These are phyloP conservation scores for Quercus agrifolia DNA, from an alignment of 306 rosid species.

Conservation along the genomic window DNA sequence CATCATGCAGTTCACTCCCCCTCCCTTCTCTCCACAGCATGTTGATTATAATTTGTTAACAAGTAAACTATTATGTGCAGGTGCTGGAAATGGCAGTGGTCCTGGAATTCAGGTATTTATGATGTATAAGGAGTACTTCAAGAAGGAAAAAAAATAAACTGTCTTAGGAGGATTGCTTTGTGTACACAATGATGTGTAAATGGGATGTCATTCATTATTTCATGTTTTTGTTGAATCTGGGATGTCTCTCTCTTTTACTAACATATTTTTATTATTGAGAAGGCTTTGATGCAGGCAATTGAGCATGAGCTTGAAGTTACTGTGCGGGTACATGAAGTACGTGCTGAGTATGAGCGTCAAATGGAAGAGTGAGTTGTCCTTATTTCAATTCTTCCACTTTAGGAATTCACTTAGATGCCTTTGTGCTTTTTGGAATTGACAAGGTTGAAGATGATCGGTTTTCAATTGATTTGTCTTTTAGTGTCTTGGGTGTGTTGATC, in stretches of 20 bases:
- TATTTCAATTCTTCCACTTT: not conserved
- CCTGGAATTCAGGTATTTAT: conserved; percentile 77
- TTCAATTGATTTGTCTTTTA: not conserved
- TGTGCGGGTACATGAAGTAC: conserved; percentile 90
- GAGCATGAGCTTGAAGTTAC: conserved; percentile 96
- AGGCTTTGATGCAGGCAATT: conserved; percentile 89
- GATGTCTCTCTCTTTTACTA: conserved; percentile 2
- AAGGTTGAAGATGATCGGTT: not conserved
- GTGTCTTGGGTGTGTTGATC: not conserved
- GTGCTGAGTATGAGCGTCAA: conserved; percentile 84
- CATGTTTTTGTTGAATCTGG: conserved; percentile 5
- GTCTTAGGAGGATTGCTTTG: conserved; percentile 8
- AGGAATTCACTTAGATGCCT: not conserved
- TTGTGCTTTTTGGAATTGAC: not conserved
- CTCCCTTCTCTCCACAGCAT: not conserved
- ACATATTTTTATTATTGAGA: conserved; percentile 16
- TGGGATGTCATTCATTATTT: not conserved
- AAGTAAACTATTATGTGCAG: conserved; percentile 26
- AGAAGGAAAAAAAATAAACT: not conserved
- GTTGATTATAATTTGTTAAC: conserved; percentile 11
- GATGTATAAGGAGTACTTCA: not conserved
- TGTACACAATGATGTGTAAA: not conserved
- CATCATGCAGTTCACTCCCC: not conserved
- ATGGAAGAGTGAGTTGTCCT: conserved; percentile 71
- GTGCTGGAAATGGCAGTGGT: conserved; percentile 52